Conservation (phyloP, 331 rosid genomes). For the Saraca asoca region DNA sequence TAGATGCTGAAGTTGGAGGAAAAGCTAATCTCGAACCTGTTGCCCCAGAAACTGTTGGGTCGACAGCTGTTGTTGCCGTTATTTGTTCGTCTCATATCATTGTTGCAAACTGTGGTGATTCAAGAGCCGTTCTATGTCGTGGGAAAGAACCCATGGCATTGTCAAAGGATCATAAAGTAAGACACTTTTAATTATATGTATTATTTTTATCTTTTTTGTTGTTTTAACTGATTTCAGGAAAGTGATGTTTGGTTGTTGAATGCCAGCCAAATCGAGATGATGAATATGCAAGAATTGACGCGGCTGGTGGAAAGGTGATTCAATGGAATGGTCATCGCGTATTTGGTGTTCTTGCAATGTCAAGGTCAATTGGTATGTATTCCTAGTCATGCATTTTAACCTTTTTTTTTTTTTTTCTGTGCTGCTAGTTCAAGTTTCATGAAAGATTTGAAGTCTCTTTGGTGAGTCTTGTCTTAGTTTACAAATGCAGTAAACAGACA, state of each 20-base stretch:
- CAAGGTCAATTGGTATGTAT: constrained; percentile 79
- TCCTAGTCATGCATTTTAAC: too few relatives aligned
- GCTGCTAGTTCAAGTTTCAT: too few relatives aligned
- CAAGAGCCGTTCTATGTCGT: constrained; percentile 82
- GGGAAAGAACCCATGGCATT: constrained; percentile 80
- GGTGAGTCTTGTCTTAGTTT: too few relatives aligned
- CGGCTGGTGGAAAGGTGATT: constrained; percentile 92
- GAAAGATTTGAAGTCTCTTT: too few relatives aligned
- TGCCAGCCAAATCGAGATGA: constrained; percentile 85
- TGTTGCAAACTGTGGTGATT: constrained; percentile 87
- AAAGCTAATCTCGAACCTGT: constrained; percentile 57
- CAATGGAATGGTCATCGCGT: constrained; percentile 95
- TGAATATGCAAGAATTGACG: constrained; percentile 85
- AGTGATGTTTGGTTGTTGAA: constrained; percentile 34
- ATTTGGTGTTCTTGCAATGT: constrained; percentile 92
- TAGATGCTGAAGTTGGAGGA: constrained; percentile 85
- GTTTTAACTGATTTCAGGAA: constrained; percentile 22
- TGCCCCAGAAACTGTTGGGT: constrained; percentile 89
- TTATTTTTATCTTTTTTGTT: constrained; percentile 1
- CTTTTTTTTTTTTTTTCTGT: too few relatives aligned
- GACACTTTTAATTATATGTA: constrained; percentile 21
- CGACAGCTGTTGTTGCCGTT: constrained; percentile 79
- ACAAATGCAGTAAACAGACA: too few relatives aligned
- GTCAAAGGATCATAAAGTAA: constrained; percentile 86
- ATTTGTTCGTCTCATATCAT: constrained; percentile 83